Evolutionary conservation across 495 filamentous ascomycete genomes (phyloP).

Genomic region (Xylaria bambusicola): DNA sequence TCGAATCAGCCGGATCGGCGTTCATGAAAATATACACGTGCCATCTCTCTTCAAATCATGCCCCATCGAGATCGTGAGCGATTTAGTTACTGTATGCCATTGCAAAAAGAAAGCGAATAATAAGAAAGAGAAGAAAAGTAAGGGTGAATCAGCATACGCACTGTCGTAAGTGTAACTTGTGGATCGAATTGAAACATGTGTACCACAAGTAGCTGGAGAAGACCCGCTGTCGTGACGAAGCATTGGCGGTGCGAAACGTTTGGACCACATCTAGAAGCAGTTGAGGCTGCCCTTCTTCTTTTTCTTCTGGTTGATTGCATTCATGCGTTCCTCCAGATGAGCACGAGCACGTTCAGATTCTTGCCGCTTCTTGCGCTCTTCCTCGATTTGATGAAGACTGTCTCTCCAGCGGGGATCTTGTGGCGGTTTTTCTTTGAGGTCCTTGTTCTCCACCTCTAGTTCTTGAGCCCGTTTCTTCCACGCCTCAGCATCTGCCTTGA

Average conservation of each 20-base stretch:
- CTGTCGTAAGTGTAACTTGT: not conserved
- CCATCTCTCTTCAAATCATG: conserved; percentile 19
- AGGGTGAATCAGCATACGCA: not conserved
- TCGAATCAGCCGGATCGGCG: conserved; percentile 13
- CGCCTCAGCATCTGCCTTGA: conserved; percentile 82
- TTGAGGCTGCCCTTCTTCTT: conserved; percentile 96
- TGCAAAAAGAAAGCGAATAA: conserved; percentile 9
- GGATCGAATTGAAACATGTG: not conserved
- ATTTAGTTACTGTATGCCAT: not conserved
- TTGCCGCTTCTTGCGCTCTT: conserved; percentile 82
- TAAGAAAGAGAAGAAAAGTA: not conserved
- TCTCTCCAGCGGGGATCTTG: conserved; percentile 63
- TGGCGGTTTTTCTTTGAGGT: conserved; percentile 52
- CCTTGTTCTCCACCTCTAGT: conserved; percentile 76
- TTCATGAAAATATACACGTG: conserved; percentile 20
- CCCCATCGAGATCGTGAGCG: conserved; percentile 18
- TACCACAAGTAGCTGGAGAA: too few species aligned
- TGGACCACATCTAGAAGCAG: conserved; percentile 70
- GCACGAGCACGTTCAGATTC: conserved; percentile 86
- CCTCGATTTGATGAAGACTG: conserved; percentile 89
- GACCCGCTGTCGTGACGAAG: too few species aligned
- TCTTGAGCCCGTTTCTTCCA: conserved; percentile 81
- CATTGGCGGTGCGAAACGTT: not conserved
- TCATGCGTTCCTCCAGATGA: conserved; percentile 92
- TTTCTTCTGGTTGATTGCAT: conserved; percentile 84